Evolutionary conservation across 257 asterid species (phyloP), one percentile per base, ranked within the genome.

Genomic region (Dorcoceras hygrometricum): DNA sequence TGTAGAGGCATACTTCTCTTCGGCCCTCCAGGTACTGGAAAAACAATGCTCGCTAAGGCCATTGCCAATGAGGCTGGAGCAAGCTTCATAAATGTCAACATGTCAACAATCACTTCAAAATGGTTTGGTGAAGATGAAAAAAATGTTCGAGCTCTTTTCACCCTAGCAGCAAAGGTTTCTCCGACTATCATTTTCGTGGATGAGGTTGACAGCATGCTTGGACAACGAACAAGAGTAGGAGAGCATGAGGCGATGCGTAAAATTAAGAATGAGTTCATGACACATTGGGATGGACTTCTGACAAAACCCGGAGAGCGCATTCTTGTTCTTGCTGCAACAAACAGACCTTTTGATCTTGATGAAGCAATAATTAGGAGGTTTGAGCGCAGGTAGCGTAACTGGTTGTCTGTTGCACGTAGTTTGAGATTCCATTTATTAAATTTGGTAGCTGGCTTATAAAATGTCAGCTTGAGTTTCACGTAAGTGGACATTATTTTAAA

Each of bases 1-100:
- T 94, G 99, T 80, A 78, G 96, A 75, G 99, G 99, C 71, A 90
- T 94, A 77, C 75, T 94, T 64, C 99, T 90, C 71, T 94, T 94
- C 56, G 97, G 99, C 19, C 99, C 99, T 59, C 99, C 99, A 1
- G 99, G 97, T 48, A 94, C 99, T 0, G 99, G 99, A n/a, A 94
- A 94, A 75, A 94, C 99, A n/a, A 94, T 94, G 99, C 87, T 94
- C n/a, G 99, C 99, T 31, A 94, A 94, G 80, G 99, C 99, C 71
- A 94, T 94, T 23, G 97, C 97, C 64, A 86, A 80, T 48, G 99
- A 93, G 76, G 99, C 99, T 32, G 97, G 97, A 31, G 99, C 99
- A 10, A 93, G 99, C 84, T 90, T 93, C 82, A 90, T 93, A 70
- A 93, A 93, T 58, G 97, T 93, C 48, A 90, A 97, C 4, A 93